phyloP scores from a whole-genome alignment of 768 basidiomycete species.

The Gelatoporia subvermispora region DNA sequence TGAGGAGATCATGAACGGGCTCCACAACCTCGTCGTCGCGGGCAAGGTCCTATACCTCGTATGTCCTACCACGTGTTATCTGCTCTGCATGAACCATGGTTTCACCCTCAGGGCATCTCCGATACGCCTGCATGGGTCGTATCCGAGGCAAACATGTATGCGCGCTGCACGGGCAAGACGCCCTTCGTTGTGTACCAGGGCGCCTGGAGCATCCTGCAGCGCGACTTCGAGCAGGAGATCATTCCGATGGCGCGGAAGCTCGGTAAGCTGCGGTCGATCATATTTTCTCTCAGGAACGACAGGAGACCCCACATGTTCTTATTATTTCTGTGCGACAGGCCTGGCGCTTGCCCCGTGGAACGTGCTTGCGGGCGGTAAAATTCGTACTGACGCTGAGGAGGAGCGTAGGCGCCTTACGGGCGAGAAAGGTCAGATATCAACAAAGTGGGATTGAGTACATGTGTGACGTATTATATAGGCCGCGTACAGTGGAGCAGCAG shows the following conservation, averaged over 20 bases:
- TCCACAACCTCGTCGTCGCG: constrained; percentile 45
- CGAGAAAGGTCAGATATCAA: constrained; percentile 24
- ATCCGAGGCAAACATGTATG: constrained; percentile 31
- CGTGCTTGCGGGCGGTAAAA: constrained; percentile 33
- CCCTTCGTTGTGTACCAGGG: constrained; percentile 40
- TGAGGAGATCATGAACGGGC: constrained; percentile 49
- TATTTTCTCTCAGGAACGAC: background rate
- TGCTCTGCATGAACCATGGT: no score
- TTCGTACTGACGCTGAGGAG: constrained; percentile 32
- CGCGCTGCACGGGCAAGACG: constrained; percentile 29
- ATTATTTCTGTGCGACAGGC: constrained; percentile 9
- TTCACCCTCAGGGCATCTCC: constrained; percentile 14
- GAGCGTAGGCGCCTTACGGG: constrained; percentile 16
- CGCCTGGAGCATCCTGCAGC: constrained; percentile 19
- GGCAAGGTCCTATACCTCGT: constrained; percentile 41
- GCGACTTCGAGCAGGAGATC: constrained; percentile 39
- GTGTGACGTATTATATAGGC: no score
- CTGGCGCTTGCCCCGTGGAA: constrained; percentile 36
- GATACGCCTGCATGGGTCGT: constrained; percentile 31
- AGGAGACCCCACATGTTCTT: no score
- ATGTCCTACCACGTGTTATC: background rate
- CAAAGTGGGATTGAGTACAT: no score
- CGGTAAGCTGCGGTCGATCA: constrained; percentile 15
- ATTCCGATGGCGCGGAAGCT: constrained; percentile 23
- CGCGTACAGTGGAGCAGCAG: constrained; percentile 21